Base-by-base conservation (phyloP, 202 grass and related monocot species). In the Setaria italica region DNA sequence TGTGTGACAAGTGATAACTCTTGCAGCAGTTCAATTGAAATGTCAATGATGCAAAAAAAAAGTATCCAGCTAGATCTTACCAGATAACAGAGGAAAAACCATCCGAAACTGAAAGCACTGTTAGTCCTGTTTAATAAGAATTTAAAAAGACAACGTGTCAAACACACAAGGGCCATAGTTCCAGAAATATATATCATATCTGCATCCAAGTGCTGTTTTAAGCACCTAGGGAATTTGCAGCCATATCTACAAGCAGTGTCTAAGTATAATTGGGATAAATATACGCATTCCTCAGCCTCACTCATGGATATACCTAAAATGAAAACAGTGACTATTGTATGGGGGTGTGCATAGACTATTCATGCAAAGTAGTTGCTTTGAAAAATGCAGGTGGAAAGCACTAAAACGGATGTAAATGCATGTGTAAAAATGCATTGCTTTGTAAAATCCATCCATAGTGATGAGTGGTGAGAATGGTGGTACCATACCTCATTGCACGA, bases 41-140 rank as follows among this genome's bases (percentile, higher is more conserved):
- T 69, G 74, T 49, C 48, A 37, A 32, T 5, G 70, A 55, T 19
- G 13, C 33, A 74, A 76, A 83, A 80, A 25, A 79, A 56, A 55
- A 14, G 13, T 78, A 64, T 83, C 57, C 32, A 85, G 55, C 8
- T 50, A 79, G 4, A 92, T 67, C 76, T 79, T 90, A 95, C 93
- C 85, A 95, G 56, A 46, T 95, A 95, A 77, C 84, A 87, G 19
- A 95, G 88, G 69, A 95, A 95, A 80, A 95, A 95, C 86, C 75
- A 95, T 76, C 93, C 93, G 79, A 95, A 95, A 77, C 91, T 95
- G 75, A 95, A 88, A 17, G 93, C 93, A 48, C 90, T 95, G 56
- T 92, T 89, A 56, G 90, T 95, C 85, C 90, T 95, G 93, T 90
- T 85, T 47, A 84, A 81, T 41, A 41, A 41, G 21, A 88, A 72